Evolutionary conservation across 768 basidiomycete species (phyloP).

Genomic region (Trametes cubensis): DNA sequence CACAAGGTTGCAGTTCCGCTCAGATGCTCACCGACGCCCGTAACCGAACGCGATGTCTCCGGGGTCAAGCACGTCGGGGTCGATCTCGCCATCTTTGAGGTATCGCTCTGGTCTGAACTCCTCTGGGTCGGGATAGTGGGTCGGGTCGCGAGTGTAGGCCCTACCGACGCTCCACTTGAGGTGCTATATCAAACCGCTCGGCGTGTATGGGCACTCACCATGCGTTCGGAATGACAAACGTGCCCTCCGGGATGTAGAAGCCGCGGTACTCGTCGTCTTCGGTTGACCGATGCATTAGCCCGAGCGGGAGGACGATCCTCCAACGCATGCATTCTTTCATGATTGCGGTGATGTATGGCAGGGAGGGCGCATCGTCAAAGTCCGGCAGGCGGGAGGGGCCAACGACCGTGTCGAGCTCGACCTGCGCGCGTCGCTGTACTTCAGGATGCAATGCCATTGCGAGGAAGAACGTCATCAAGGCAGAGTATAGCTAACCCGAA

Average conservation of each 20-base stretch:
- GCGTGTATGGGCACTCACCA: too few relatives aligned
- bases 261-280: conserved; percentile 19
- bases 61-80: conserved; percentile 8
- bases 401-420: conserved; percentile 23
- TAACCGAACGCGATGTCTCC: conserved; percentile 21
- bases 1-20: background rate
- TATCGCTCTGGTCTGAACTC: conserved; percentile 19
- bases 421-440: conserved; percentile 21
- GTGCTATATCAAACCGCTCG: too few relatives aligned
- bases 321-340: conserved; percentile 20
- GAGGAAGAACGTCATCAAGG: conserved; percentile 16
- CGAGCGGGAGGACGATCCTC: conserved; percentile 26
- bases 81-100: conserved; percentile 8
- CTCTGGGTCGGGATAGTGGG: conserved; percentile 13
- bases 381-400: conserved; percentile 23
- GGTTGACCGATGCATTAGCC: conserved; percentile 33
- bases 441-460: conserved; percentile 23
- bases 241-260: conserved; percentile 15
- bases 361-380: conserved; percentile 11
- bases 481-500: background rate
- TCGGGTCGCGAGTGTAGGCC: background rate
- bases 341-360: conserved; percentile 24
- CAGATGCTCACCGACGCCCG: conserved; percentile 16
- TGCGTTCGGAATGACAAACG: conserved; percentile 15
- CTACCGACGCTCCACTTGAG: background rate